Evolutionary conservation across 2,329 filamentous ascomycete species (phyloP), one percentile per base, ranked within the genome.

Genomic region (Kalmusia sp.): DNA sequence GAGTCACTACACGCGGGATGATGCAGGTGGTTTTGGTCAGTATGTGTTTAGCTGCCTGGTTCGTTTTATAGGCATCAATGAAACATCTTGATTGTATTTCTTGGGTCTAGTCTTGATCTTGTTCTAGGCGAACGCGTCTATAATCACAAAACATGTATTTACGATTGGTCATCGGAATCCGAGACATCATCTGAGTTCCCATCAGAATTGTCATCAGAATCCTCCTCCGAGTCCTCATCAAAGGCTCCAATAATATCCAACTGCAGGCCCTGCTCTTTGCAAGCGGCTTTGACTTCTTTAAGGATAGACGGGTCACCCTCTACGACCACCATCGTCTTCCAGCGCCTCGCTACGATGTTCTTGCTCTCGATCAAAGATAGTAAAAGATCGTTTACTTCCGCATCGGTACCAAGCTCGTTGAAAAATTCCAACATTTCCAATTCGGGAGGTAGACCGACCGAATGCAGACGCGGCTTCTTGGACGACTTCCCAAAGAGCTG

Each of bases 221-320:
- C 30, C 19, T 6, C 11, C 14, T 28, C 38, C 6, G 38, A 24
- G 19, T 39, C 37, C 24, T 47, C 44, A 30, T 47, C 44, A 47
- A 47, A 47, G 21, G 33, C 64, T 86, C 12, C 86, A 87, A 64
- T 90, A 83, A 70, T 59, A 21, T 68, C 61, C 34, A 70, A 47
- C 22, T 61, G 54, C 44, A 70, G 19, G 1, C 57, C 59, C 2
- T 59, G 58, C 4, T 41, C 37, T 21, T 63, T 64, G 31, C 67
- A 70, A 3, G 58, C 61, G 21, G 65, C 54, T 44, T 68, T 69
- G 17, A 69, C 62, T 7, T 56, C 61, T 9, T 37, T 54, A 1
- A 63, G 54, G 3, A 71, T 60, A 7, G 57, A 55, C 1, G 63
- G 46, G n/a, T 69, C 64, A 4, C 62, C 66, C 12, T 67, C 68